phyloP scores from a whole-genome alignment of 441 rosid genomes.

The Bocquillonia castaneifolia region DNA sequence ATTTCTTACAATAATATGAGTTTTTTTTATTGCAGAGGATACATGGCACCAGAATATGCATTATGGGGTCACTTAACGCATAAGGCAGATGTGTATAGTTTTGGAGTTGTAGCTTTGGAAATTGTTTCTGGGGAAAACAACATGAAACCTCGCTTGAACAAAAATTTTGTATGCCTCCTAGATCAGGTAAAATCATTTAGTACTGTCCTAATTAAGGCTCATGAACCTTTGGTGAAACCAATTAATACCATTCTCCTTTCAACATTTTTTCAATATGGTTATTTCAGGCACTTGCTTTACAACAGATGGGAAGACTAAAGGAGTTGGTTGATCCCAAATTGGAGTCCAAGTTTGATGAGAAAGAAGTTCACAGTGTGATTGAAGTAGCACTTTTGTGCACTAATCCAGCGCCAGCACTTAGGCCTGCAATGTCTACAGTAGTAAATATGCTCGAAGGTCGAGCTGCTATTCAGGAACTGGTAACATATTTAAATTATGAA shows the following conservation, averaged over 20 bases:
- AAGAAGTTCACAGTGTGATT: conserved; percentile 46
- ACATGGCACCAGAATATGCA: conserved; percentile 63
- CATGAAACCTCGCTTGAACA: conserved; percentile 43
- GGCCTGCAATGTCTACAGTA: conserved; percentile 65
- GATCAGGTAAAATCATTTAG: conserved; percentile 36
- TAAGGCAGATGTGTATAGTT: conserved; percentile 57
- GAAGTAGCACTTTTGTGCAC: conserved; percentile 55
- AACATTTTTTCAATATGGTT: background rate
- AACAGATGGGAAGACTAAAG: conserved; percentile 33
- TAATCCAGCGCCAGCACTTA: conserved; percentile 44
- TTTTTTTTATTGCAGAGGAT: conserved; percentile 33
- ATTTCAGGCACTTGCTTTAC: conserved; percentile 47
- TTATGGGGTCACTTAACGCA: conserved; percentile 52
- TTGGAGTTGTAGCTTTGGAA: conserved; percentile 57
- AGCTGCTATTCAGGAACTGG: conserved; percentile 24
- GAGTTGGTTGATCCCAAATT: conserved; percentile 50
- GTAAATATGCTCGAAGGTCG: conserved; percentile 60
- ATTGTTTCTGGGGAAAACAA: conserved; percentile 55
- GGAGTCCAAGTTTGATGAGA: conserved; percentile 33
- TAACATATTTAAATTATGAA: conserved; percentile 9
- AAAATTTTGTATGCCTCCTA: conserved; percentile 52
- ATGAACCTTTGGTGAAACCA: background rate
- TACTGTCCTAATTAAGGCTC: background rate
- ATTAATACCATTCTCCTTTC: background rate
- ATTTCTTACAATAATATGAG: background rate